A percentile compares a stretch with the other conserved stretches of the same genome.
Conservation (phyloP, 2,329 filamentous ascomycete species). For the Diplodia sapinea region DNA sequence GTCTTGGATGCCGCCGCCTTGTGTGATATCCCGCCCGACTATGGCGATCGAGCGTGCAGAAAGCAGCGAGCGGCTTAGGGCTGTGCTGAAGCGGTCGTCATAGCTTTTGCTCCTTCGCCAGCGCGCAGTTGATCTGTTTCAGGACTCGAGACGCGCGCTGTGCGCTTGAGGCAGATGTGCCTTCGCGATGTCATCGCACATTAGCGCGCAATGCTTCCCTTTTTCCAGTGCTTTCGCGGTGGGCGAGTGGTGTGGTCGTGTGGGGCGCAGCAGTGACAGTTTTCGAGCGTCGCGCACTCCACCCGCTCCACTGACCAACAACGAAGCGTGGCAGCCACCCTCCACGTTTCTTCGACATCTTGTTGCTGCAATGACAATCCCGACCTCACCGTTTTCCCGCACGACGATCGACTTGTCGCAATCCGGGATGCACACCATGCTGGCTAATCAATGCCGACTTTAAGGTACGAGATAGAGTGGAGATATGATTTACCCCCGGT, state of each 20-base stretch:
- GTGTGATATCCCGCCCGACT: not conserved
- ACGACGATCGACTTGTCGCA: not conserved
- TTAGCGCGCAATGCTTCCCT: conserved; percentile 8
- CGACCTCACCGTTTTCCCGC: not conserved
- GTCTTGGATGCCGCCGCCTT: not conserved
- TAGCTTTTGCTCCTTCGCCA: not conserved
- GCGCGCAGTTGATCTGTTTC: not conserved
- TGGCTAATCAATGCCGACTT: not conserved
- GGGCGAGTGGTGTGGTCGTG: not conserved
- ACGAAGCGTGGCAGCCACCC: not conserved
- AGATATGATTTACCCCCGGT: not conserved
- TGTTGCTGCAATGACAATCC: not conserved
- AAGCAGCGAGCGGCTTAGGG: not conserved
- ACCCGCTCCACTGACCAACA: conserved; percentile 5
- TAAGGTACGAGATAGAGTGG: conserved; percentile 19
- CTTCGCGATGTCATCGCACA: conserved; percentile 12
- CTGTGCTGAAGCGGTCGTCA: not conserved
- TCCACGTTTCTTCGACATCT: not conserved
- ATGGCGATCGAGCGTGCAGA: not conserved
- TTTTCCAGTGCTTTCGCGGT: not conserved
- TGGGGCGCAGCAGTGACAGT: not conserved
- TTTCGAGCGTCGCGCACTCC: conserved; percentile 9
- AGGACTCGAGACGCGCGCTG: not conserved
- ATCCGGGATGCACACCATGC: not conserved
- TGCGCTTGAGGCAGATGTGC: not conserved